phyloP scores from a whole-genome alignment of 768 basidiomycete genomes.

The Steccherinum ochraceum region DNA sequence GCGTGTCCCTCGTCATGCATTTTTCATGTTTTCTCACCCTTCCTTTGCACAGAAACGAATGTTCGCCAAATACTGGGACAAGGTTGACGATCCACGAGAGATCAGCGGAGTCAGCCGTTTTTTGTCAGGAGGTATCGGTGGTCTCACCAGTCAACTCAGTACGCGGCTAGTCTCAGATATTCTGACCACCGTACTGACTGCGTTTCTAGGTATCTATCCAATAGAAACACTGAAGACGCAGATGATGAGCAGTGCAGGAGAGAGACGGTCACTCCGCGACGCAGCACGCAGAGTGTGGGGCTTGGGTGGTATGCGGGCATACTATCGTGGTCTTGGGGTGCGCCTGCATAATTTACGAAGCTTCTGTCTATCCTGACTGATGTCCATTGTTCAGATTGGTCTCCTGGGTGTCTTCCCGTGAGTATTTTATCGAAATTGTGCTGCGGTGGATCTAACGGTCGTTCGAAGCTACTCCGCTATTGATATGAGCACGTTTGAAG shows the following conservation, averaged over 20 bases:
- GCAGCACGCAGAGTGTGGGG: constrained; percentile 74
- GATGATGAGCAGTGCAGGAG: constrained; percentile 88
- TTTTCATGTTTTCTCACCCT: constrained; percentile 4
- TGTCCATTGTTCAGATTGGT: constrained; percentile 63
- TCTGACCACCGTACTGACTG: constrained; percentile 3
- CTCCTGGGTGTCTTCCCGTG: constrained; percentile 95
- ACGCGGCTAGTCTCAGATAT: constrained; percentile 29
- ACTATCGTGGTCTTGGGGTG: constrained; percentile 87
- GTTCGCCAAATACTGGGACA: constrained; percentile 88
- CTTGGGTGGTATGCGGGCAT: constrained; percentile 74
- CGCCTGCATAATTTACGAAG: constrained; percentile 13
- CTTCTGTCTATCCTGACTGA: constrained; percentile 11
- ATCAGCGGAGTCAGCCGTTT: constrained; percentile 92
- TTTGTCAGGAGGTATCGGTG: constrained; percentile 92
- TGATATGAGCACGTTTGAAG: constrained; percentile 97
- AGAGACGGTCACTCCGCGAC: constrained; percentile 48
- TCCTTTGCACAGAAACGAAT: constrained; percentile 71
- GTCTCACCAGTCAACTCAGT: constrained; percentile 90
- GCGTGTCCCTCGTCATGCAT: constrained; percentile 23
- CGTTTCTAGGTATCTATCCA: constrained; percentile 78
- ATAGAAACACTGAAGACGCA: constrained; percentile 98
- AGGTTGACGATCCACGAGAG: constrained; percentile 81
- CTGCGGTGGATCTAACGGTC: background rate
- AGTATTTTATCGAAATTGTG: no score
- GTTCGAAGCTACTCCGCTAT: constrained; percentile 76